A percentile compares a stretch with the other conserved stretches of the same genome.
Conservation (phyloP, 2,329 filamentous ascomycete genomes). For the Colletotrichum lentis region DNA sequence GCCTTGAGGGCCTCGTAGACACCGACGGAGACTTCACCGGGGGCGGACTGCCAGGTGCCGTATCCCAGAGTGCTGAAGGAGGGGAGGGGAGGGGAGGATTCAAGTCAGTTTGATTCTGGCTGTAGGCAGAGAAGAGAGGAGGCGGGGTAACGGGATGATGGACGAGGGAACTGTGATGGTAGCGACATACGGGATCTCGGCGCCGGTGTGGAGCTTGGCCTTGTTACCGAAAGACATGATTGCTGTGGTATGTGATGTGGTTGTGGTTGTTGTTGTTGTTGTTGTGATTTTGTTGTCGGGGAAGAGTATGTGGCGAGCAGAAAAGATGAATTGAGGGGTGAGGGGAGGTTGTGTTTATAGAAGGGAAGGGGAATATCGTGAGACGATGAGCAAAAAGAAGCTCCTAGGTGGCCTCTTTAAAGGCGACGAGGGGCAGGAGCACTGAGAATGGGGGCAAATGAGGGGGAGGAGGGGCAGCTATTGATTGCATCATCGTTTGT, state of each 20-base stretch:
- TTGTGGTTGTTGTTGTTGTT: no score
- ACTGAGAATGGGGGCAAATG: no score
- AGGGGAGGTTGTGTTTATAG: background rate
- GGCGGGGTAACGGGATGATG: conserved; percentile 30
- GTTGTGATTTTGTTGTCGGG: background rate
- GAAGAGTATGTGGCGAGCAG: background rate
- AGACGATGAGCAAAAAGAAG: background rate
- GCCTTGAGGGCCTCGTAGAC: conserved; percentile 70
- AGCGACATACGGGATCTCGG: conserved; percentile 62
- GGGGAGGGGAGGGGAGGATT: background rate
- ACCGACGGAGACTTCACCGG: conserved; percentile 69
- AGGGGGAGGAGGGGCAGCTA: background rate
- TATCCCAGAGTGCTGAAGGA: conserved; percentile 35
- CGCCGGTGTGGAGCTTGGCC: conserved; percentile 69
- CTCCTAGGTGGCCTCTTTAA: conserved; percentile 17
- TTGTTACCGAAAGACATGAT: conserved; percentile 65
- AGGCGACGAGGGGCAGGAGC: conserved; percentile 24
- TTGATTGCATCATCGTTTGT: conserved; percentile 39
- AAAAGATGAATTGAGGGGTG: background rate
- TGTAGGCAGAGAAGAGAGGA: conserved; percentile 51
- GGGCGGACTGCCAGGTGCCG: conserved; percentile 74
- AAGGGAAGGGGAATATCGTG: background rate
- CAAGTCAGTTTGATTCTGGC: conserved; percentile 51
- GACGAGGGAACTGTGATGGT: background rate
- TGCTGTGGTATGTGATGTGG: conserved; percentile 4